Percentiles rank a stretch among this genome's conserved stretches.
phyloP scores from a whole-genome alignment of 169 alveolate genomes.

The Plasmodium relictum region DNA sequence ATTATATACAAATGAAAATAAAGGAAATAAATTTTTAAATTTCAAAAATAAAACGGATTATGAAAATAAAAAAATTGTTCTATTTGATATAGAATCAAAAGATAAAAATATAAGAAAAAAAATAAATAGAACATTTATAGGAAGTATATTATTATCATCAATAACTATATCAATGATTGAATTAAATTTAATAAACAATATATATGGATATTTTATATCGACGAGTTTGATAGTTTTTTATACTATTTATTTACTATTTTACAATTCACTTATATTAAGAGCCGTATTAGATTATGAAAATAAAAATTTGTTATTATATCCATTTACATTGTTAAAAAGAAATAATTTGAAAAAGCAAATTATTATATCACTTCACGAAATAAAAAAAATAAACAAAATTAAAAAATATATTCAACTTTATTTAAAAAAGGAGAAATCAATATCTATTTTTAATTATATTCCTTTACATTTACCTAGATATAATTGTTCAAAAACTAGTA shows the following conservation, averaged over 20 bases:
- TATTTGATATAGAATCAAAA: constrained; percentile 27
- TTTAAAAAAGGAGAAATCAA: constrained; percentile 14
- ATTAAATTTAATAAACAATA: constrained; percentile 5
- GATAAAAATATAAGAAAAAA: constrained; percentile 16
- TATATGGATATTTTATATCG: constrained; percentile 30
- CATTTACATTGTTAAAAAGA: constrained; percentile 28
- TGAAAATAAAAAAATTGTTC: constrained; percentile 12
- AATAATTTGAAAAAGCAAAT: constrained; percentile 34
- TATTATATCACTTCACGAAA: constrained; percentile 56
- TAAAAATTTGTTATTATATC: constrained; percentile 35
- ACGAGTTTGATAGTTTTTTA: constrained; percentile 9
- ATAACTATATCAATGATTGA: constrained; percentile 41
- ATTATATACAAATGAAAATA: constrained; percentile 1
- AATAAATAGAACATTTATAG: constrained; percentile 10
- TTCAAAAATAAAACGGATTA: background rate
- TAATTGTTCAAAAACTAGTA: constrained; percentile 14
- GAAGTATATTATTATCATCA: constrained; percentile 50
- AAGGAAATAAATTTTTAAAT: constrained; percentile 10
- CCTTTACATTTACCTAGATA: constrained; percentile 64
- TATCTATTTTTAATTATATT: background rate
- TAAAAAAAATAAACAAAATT: constrained; percentile 12
- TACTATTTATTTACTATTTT: constrained; percentile 1
- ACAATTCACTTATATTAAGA: constrained; percentile 49
- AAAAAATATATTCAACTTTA: constrained; percentile 28
- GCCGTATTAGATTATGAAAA: constrained; percentile 64